Conservation (phyloP, 345 rosid species). For the Melastoma malabathricum region DNA sequence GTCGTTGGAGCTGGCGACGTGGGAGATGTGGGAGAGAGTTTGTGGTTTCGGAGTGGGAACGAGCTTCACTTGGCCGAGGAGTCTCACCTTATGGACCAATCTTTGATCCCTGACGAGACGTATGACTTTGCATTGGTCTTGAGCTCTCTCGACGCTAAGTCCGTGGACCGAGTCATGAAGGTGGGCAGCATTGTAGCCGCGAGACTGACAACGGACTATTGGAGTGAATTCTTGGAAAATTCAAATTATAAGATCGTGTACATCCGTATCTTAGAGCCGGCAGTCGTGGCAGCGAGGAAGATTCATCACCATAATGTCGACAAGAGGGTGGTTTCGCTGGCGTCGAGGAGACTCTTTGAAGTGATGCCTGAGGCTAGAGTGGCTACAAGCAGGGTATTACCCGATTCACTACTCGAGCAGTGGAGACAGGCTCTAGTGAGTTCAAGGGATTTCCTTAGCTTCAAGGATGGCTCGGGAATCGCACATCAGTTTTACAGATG, state of each 20-base stretch:
- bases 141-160: slow-evolving; percentile 12
- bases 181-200: slow-evolving; percentile 30
- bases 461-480: slow-evolving; percentile 5
- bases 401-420: slow-evolving; percentile 29
- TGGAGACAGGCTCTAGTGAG: slow-evolving; percentile 14
- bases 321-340: not conserved
- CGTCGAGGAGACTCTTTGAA: slow-evolving; percentile 15
- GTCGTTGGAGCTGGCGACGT: slow-evolving; percentile 15
- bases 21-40: slow-evolving; percentile 12
- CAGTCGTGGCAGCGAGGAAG: slow-evolving; percentile 29
- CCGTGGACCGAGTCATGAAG: slow-evolving; percentile 28
- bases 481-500: slow-evolving; percentile 22
- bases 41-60: slow-evolving; percentile 13
- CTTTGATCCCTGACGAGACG: slow-evolving; percentile 15
- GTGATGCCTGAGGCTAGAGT: slow-evolving; percentile 18
- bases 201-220: slow-evolving; percentile 11
- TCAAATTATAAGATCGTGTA: slow-evolving; percentile 25
- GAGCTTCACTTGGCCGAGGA: slow-evolving; percentile 20
- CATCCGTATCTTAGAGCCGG: slow-evolving; percentile 17
- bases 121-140: slow-evolving; percentile 29
- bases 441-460: slow-evolving; percentile 12
- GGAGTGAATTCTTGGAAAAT: slow-evolving; percentile 13
- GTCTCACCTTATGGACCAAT: slow-evolving; percentile 14
- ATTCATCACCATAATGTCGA: not conserved
- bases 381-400: slow-evolving; percentile 20